Evolutionary conservation across 768 basidiomycete species (phyloP).

Genomic region (Pisolithus orientalis): DNA sequence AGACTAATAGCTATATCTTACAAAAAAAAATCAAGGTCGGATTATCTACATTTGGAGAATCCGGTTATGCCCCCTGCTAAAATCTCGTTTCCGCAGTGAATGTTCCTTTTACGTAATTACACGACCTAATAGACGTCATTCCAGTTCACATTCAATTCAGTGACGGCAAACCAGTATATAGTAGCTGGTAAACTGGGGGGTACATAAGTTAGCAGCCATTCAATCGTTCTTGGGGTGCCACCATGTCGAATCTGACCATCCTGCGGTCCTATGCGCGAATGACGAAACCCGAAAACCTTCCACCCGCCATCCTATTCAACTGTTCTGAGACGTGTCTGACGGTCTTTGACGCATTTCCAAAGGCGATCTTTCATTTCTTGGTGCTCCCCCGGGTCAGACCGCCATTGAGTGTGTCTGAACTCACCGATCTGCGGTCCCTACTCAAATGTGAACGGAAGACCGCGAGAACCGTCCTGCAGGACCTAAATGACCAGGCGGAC

Average conservation of each 20-base stretch:
- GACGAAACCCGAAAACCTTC: slow-evolving; percentile 44
- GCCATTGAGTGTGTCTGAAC: slow-evolving; percentile 29
- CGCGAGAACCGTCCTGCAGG: slow-evolving; percentile 48
- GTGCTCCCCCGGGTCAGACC: slow-evolving; percentile 58
- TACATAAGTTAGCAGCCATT: too few species aligned
- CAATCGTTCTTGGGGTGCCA: background rate
- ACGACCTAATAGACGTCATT: background rate
- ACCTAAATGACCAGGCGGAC: slow-evolving; percentile 51
- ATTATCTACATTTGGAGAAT: too few species aligned
- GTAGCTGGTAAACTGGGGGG: background rate
- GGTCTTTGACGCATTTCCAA: slow-evolving; percentile 72
- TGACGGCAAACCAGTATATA: background rate
- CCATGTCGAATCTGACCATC: slow-evolving; percentile 42
- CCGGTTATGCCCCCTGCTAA: too few species aligned
- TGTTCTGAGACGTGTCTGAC: slow-evolving; percentile 51
- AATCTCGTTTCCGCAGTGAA: too few species aligned
- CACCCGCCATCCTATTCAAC: slow-evolving; percentile 54
- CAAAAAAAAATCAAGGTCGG: too few species aligned
- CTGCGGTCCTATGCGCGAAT: slow-evolving; percentile 55
- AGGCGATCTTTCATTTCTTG: slow-evolving; percentile 85
- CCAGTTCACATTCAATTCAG: background rate
- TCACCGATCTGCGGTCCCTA: slow-evolving; percentile 52
- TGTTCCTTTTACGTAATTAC: background rate
- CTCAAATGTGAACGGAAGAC: slow-evolving; percentile 45
- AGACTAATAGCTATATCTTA: too few species aligned